A percentile compares a stretch with the other conserved stretches of the same genome.
phyloP scores from a whole-genome alignment of 140 eudicot species.

The Cichorium intybus region DNA sequence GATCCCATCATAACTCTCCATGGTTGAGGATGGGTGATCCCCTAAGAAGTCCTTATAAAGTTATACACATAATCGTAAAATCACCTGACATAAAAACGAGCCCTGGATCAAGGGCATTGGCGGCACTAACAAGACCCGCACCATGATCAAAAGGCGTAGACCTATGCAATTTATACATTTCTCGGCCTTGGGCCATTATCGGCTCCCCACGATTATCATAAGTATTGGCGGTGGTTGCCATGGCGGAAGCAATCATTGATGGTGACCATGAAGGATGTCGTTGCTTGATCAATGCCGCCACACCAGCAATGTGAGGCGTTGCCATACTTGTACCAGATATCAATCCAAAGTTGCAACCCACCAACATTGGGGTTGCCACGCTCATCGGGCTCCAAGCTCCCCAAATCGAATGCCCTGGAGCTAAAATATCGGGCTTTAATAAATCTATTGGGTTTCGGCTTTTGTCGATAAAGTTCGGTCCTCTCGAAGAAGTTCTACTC shows the following conservation, averaged over 20 bases:
- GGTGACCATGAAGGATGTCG: constrained; percentile 81
- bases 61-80: too few species aligned
- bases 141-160: constrained; percentile 94
- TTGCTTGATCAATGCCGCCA: constrained; percentile 93
- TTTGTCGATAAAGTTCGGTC: constrained; percentile 69
- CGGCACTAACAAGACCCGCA: constrained; percentile 73
- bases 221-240: constrained; percentile 78
- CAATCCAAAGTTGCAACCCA: constrained; percentile 65
- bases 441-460: constrained; percentile 56
- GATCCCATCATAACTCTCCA: background rate
- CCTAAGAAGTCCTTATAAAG: too few species aligned
- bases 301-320: constrained; percentile 89
- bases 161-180: constrained; percentile 37
- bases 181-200: constrained; percentile 76
- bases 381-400: constrained; percentile 99
- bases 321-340: constrained; percentile 98
- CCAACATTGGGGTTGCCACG: constrained; percentile 45
- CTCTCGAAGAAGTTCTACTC: constrained; percentile 87
- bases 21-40: background rate
- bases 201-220: constrained; percentile 70
- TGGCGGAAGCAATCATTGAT: constrained; percentile 90
- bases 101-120: constrained; percentile 75
- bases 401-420: constrained; percentile 94
- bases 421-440: constrained; percentile 87
- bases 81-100: constrained; percentile 67